Evolutionary conservation across 2,329 filamentous ascomycete species (phyloP), one percentile per base, ranked within the genome.

Genomic region (Sphaerulina vaccinii): DNA sequence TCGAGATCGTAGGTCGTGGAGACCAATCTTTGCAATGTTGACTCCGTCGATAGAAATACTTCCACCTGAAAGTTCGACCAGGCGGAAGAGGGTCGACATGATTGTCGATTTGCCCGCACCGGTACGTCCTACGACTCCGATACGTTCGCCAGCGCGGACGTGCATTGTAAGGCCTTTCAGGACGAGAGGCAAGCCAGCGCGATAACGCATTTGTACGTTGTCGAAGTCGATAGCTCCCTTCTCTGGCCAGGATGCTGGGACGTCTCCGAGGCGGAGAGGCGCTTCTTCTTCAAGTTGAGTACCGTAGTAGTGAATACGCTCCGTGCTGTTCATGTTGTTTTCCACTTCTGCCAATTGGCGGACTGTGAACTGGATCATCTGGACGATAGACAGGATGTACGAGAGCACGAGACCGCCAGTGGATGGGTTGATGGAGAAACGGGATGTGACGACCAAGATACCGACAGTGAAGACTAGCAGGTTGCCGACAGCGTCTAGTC

Each of bases 281-380:
- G 92, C 89, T 70, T 97, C 93, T 67, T 96, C 87, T 57, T 95
- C 90, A 3, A 99, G 80, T 61, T 88, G 73, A 1, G 83, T 89
- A 49, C 89, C 91, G 68, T 97, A 97, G 74, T 95, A 90, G 68
- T 90, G 84, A 27, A 97, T 78, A 43, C 93, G 86, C 72, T 97
- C 92, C 0, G 95, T 93, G 0, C 91, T 86, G 69, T 96, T 97
- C 92, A 97, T 97, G 66, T 91, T 90, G 72, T 96, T 97, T 71
- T 97, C 92, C 7, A 97, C 90, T 70, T 96, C 92, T 21, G 92
- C 92, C 6, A 96, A 79, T 71, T 97, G 92, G 15, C 93, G 83
- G 15, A 97, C 89, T 0, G 90, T 92, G 70, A 96, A 96, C 67
- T 96, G 92, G 59, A 97, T 86, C 87, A 96, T 90, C 70, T 95